phyloP scores from a whole-genome alignment of 176 grass and related monocot genomes.

The Musa itinerans region DNA sequence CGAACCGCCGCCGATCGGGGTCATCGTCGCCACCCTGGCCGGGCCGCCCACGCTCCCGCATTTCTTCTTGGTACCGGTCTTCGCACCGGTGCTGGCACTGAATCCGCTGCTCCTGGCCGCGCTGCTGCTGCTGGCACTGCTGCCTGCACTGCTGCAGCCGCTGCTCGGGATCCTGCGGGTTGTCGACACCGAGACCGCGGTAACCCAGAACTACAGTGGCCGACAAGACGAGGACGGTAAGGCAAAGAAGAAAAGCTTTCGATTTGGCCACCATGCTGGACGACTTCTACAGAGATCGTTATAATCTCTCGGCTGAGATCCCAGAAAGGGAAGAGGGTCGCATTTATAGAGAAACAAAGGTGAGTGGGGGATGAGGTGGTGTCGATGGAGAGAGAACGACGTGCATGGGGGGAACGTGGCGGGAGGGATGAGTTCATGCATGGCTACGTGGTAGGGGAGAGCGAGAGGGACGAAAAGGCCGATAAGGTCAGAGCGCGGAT shows the following conservation, averaged over 20 bases:
- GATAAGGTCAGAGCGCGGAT: too few relatives aligned
- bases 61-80: conserved; percentile 1
- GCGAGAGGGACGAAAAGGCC: too few relatives aligned
- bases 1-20: not conserved
- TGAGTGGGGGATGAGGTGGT: conserved; percentile 6
- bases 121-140: conserved; percentile 15
- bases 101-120: not conserved
- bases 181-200: conserved; percentile 9
- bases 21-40: not conserved
- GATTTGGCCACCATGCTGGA: conserved; percentile 30
- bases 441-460: not conserved
- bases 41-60: not conserved
- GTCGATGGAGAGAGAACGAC: not conserved
- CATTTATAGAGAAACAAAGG: conserved; percentile 26
- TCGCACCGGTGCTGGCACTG: conserved; percentile 1
- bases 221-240: conserved; percentile 30
- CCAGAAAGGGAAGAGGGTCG: conserved; percentile 13
- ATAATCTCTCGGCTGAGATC: conserved; percentile 7
- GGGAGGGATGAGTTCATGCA: not conserved
- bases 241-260: conserved; percentile 24
- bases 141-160: conserved; percentile 25
- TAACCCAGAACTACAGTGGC: conserved; percentile 13
- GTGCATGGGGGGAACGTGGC: not conserved
- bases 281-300: not conserved
- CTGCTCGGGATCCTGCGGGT: not conserved